Evolutionary conservation across 495 filamentous ascomycete species (phyloP), one percentile per base, ranked within the genome.

Genomic region (Hypoxylon cercidicola): DNA sequence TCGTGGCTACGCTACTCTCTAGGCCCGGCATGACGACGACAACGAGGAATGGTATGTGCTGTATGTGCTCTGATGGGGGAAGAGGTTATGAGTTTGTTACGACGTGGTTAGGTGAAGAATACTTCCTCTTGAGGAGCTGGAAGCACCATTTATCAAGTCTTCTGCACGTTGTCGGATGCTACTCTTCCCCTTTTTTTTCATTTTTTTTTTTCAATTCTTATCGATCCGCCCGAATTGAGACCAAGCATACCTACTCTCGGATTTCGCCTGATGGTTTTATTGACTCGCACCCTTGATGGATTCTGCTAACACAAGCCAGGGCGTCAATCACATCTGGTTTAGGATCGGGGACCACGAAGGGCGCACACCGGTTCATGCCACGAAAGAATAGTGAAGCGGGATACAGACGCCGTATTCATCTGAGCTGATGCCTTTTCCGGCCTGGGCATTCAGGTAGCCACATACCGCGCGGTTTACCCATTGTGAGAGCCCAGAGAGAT

Each of bases 131-230:
- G 7, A 39, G 32, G 32, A 18, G n/a, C 45, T 25, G 13, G 13
- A 25, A 47, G 39, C 53, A 47, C 23, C 37, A 64, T 57, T 64
- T 64, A 57, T 64, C 46, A 56, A 19, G 15, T 2, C 12, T 53
- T 41, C 47, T 21, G 18, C 39, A 40, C n/a, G 41, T 23, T 37
- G 9, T 47, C 47, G 16, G 30, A 11, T 28, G 19, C 40, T 23
- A n/a, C 8, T 39, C 35, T 25, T 28, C 40, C 30, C 9, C 3
- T 7, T n/a, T n/a, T n/a, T n/a, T 39, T 35, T 21, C 13, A 5
- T 21, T 6, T 10, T 25, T 40, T 20, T 12, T 41, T 55, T 15
- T 18, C n/a, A 19, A 32, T 32, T 52, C 6, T n/a, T 13, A 25
- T 44, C 18, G 12, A 41, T 28, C 7, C 21, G 18, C 28, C 23